Conservation (phyloP, 2,329 filamentous ascomycete species). For the Penicillium sp. region DNA sequence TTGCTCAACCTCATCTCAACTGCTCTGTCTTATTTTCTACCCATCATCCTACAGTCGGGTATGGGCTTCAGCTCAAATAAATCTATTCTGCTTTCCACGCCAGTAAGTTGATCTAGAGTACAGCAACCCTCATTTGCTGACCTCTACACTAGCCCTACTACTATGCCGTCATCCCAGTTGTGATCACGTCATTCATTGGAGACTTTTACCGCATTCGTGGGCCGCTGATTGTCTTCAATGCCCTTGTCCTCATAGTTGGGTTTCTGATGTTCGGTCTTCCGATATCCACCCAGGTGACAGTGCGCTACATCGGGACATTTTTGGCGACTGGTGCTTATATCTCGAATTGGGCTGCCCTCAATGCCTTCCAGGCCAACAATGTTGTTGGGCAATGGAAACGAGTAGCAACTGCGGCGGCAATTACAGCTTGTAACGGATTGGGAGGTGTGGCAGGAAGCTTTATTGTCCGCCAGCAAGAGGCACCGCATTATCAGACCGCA, state of each 20-base stretch:
- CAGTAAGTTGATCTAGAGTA: conserved; percentile 34
- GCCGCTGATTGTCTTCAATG: conserved; percentile 65
- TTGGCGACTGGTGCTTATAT: conserved; percentile 68
- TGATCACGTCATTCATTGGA: conserved; percentile 61
- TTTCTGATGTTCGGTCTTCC: conserved; percentile 66
- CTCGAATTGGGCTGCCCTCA: conserved; percentile 67
- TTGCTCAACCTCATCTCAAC: conserved; percentile 64
- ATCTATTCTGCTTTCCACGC: conserved; percentile 63
- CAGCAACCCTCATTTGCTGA: background rate
- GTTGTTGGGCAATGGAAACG: conserved; percentile 65
- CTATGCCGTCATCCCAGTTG: conserved; percentile 63
- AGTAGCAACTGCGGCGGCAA: conserved; percentile 59
- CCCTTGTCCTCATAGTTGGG: conserved; percentile 59
- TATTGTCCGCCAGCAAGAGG: conserved; percentile 62
- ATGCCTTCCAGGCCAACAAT: conserved; percentile 63
- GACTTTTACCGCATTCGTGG: conserved; percentile 62
- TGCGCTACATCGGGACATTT: conserved; percentile 64
- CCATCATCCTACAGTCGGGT: conserved; percentile 56
- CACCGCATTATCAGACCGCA: conserved; percentile 63
- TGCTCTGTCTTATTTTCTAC: conserved; percentile 64
- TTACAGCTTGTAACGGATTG: conserved; percentile 62
- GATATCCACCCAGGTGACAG: conserved; percentile 52
- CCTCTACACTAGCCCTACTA: conserved; percentile 55
- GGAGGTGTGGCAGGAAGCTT: conserved; percentile 66
- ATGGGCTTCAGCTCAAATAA: conserved; percentile 55